Evolutionary conservation across 805 yeast genomes (phyloP), one percentile per base, ranked within the genome.

Genomic region (Zygoascus bituminiphila): DNA sequence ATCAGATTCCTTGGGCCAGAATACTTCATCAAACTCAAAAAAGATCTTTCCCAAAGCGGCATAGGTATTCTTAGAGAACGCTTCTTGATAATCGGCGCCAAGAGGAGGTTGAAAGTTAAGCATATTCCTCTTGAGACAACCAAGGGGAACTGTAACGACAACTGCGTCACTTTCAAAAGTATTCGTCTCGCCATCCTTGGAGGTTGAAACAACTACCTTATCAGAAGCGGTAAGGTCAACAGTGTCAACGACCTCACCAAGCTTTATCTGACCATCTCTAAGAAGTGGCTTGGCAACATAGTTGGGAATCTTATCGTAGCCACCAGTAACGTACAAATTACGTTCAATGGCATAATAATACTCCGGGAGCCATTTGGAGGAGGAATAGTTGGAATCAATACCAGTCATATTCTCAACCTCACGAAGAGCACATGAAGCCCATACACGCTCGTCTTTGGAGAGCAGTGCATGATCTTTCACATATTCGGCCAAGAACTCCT

Each of bases 21-120:
- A 62, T 21, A 50, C 57, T n/a, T 50, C 50, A 26, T 55, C 57
- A 44, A 63, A 62, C 29, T 51, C 56, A 38, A 62, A 55, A 44
- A 62, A 63, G 22, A 61, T 47, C 54, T 62, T 62, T 44, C 65
- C 66, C 20, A 62, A 52, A 8, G 56, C 46, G 14, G 62, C 65
- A 45, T 51, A 62, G 8, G 60, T 42, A 24, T 53, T 46, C 44
- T 53, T 48, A 21, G 48, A 43, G 20, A 62, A 45, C 7, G 63
- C 56, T 3, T 48, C 38, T 21, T 43, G 22, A 24, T 49, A 42
- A 15, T 51, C 51, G 7, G 38, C 20, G 17, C 59, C 57, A 22
- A 63, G 52, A 9, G 45, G 45, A 10, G 66, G 64, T 19, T 44
- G 25, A 46, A 62, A 53, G 23, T 47, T 20, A 14, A 62, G 50